Percentiles rank a stretch among this genome's conserved stretches.
Evolutionary conservation across 179 eudicot genomes (phyloP).

Genomic region (Silene coronaria): DNA sequence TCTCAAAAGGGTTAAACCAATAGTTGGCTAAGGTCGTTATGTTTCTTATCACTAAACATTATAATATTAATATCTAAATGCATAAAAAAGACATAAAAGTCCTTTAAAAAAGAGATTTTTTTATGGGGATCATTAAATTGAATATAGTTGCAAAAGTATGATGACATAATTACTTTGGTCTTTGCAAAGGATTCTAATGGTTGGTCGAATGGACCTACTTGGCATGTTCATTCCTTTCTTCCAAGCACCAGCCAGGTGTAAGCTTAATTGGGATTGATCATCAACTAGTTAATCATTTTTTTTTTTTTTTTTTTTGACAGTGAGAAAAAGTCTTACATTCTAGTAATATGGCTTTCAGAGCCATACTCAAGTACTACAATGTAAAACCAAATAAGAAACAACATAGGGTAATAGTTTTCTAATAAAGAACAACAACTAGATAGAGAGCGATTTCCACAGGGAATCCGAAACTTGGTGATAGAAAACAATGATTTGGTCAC

Average conservation of each 20-base stretch:
- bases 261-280: not conserved
- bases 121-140: slow-evolving; percentile 25
- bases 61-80: no score
- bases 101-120: slow-evolving; percentile 15
- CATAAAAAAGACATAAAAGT: not conserved
- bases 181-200: slow-evolving; percentile 18
- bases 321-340: no score
- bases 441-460: no score
- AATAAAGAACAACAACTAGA: no score
- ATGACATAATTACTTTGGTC: slow-evolving; percentile 12
- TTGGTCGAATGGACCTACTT: slow-evolving; percentile 25
- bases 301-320: no score
- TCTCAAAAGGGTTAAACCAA: slow-evolving; percentile 36
- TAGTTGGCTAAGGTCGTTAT: slow-evolving; percentile 21
- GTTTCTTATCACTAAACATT: slow-evolving; percentile 19
- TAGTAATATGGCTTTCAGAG: no score
- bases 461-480: no score
- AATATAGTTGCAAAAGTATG: slow-evolving; percentile 21
- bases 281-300: no score
- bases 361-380: no score
- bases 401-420: no score
- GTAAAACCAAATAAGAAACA: no score
- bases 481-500: no score
- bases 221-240: slow-evolving; percentile 30
- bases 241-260: slow-evolving; percentile 25